Conservation (phyloP, 1,139 yeast species). For the Komagataea norvegica region DNA sequence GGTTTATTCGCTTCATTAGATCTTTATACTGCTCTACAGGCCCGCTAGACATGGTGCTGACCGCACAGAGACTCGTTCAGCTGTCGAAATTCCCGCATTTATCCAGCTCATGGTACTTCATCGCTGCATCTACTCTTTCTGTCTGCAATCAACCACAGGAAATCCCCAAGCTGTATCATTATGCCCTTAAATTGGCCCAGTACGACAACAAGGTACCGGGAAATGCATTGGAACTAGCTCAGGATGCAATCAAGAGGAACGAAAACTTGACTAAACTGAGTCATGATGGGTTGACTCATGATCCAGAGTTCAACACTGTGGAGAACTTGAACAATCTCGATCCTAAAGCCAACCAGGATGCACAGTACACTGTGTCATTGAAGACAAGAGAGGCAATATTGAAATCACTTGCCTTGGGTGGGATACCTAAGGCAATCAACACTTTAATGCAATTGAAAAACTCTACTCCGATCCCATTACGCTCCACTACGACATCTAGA, state of each 20-base stretch:
- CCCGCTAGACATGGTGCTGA: conserved; percentile 34
- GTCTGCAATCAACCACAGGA: conserved; percentile 81
- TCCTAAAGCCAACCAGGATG: conserved; percentile 5
- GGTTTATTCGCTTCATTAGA: not conserved
- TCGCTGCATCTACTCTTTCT: conserved; percentile 79
- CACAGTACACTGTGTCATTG: conserved; percentile 38
- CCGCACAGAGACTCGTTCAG: conserved; percentile 57
- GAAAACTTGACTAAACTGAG: conserved; percentile 3
- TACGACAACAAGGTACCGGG: conserved; percentile 26
- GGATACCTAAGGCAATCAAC: conserved; percentile 82
- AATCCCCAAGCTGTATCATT: conserved; percentile 69
- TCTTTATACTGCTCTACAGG: not conserved
- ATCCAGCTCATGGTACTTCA: conserved; percentile 60
- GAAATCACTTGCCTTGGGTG: conserved; percentile 73
- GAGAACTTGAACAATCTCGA: conserved; percentile 20
- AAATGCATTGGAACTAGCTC: conserved; percentile 30
- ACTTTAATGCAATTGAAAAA: conserved; percentile 61
- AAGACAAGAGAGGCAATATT: conserved; percentile 71
- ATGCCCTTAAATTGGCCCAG: conserved; percentile 56
- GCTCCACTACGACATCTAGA: conserved; percentile 30
- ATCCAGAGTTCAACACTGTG: conserved; percentile 14
- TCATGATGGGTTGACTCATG: conserved; percentile 13
- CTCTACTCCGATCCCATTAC: conserved; percentile 53
- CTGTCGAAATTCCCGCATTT: conserved; percentile 51
- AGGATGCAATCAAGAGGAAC: conserved; percentile 17